phyloP scores from a whole-genome alignment of 2,329 filamentous ascomycete genomes.

The Penicillium sp. region DNA sequence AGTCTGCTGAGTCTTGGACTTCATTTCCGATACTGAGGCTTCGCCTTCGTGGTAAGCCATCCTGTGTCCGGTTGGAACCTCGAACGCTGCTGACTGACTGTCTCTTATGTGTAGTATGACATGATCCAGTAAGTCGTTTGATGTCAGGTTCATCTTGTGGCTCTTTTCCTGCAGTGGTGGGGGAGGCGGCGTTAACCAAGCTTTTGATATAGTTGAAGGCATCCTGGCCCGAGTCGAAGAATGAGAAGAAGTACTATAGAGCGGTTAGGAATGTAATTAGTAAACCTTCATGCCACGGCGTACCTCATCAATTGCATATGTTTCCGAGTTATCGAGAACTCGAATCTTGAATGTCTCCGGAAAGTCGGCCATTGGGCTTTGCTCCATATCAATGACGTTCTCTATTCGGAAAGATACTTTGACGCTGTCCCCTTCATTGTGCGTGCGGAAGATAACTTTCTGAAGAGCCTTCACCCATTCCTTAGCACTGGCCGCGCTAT shows the following conservation, averaged over 20 bases:
- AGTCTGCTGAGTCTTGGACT: constrained; percentile 65
- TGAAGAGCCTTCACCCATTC: constrained; percentile 96
- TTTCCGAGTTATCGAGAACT: constrained; percentile 89
- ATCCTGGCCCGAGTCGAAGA: constrained; percentile 81
- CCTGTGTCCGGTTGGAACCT: constrained; percentile 9
- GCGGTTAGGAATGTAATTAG: constrained; percentile 14
- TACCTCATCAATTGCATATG: constrained; percentile 91
- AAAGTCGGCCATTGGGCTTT: constrained; percentile 84
- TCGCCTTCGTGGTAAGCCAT: constrained; percentile 40
- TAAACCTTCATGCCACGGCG: constrained; percentile 7
- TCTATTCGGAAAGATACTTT: constrained; percentile 88
- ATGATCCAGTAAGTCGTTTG: constrained; percentile 19
- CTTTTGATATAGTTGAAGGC: constrained; percentile 73
- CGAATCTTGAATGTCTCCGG: constrained; percentile 91
- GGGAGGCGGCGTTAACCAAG: constrained; percentile 63
- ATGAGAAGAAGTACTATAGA: constrained; percentile 88
- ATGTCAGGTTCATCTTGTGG: constrained; percentile 13
- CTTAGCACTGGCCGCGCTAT: constrained; percentile 80
- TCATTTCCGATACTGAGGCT: constrained; percentile 62
- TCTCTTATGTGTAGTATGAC: constrained; percentile 17
- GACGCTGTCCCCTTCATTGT: constrained; percentile 94
- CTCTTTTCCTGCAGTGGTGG: constrained; percentile 41
- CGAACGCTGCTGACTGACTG: constrained; percentile 24
- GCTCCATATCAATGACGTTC: constrained; percentile 88
- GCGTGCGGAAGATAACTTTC: constrained; percentile 89